These are phyloP conservation scores for Aegilops umbellulata DNA, from an alignment of 176 grass and related monocot genomes.

Conservation along the genomic window DNA sequence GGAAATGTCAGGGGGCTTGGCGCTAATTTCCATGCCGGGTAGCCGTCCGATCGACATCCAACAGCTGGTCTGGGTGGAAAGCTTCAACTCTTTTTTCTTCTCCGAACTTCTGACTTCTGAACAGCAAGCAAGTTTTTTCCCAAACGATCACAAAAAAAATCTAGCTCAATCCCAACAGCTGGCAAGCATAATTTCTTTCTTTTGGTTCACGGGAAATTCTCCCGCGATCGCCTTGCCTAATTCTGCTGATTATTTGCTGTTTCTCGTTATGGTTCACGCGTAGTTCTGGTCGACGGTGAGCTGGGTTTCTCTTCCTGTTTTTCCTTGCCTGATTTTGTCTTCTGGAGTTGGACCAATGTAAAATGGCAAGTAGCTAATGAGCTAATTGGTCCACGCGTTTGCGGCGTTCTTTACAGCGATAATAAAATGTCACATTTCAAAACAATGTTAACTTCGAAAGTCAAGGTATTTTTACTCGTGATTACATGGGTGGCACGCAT, in stretches of 20 bases:
- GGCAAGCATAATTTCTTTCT: neutral
- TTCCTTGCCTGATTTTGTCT: neutral
- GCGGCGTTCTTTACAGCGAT: too few species aligned
- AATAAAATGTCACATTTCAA: neutral
- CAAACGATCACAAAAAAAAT: neutral
- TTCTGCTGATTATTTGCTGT: neutral
- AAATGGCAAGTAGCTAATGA: too few species aligned
- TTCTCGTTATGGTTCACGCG: neutral
- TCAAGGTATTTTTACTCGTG: too few species aligned
- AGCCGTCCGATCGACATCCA: slow-evolving; percentile 18
- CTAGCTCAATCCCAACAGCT: neutral
- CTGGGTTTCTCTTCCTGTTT: neutral
- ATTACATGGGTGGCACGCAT: too few species aligned
- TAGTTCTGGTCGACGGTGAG: neutral
- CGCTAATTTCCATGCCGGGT: neutral
- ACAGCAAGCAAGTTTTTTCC: neutral
- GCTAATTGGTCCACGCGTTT: too few species aligned
- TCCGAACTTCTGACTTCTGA: neutral
- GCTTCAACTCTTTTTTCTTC: neutral
- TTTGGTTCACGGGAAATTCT: neutral
- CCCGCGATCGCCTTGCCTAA: too few species aligned
- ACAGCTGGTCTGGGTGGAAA: neutral
- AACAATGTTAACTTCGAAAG: neutral
- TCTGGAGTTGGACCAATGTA: neutral
- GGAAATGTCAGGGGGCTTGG: neutral